A percentile compares a stretch with the other conserved stretches of the same genome.
phyloP scores from a whole-genome alignment of 179 eudicot genomes.

The Gypsophila paniculata region DNA sequence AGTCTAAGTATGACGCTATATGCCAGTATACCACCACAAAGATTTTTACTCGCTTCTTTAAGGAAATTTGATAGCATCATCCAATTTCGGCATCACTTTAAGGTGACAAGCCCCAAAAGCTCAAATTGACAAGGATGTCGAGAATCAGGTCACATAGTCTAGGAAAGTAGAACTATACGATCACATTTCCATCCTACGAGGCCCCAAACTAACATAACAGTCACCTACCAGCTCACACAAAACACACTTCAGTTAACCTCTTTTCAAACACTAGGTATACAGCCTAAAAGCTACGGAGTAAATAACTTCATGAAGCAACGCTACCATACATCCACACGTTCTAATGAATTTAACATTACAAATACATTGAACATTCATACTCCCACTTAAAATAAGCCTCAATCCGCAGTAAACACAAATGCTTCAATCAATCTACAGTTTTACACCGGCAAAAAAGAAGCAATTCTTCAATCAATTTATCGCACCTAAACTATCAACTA shows the following conservation, averaged over 20 bases:
- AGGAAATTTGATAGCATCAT: not conserved
- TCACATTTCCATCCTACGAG: not conserved
- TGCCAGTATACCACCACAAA: not conserved
- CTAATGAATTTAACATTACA: not conserved
- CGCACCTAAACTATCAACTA: not conserved
- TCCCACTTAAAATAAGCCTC: not conserved
- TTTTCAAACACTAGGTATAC: not conserved
- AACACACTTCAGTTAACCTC: not conserved
- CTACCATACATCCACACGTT: not conserved
- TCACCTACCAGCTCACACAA: not conserved
- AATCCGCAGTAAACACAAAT: not conserved
- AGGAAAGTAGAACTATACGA: not conserved
- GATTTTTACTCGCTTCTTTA: not conserved
- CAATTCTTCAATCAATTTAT: no score
- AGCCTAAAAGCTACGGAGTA: not conserved
- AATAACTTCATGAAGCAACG: not conserved
- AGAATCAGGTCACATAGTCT: not conserved
- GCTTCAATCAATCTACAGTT: not conserved
- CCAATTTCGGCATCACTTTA: not conserved
- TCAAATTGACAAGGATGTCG: not conserved
- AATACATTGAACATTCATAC: not conserved
- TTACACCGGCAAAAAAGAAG: no score
- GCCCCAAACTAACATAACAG: not conserved
- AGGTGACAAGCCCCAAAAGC: no score
- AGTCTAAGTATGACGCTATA: not conserved